Evolutionary conservation across 768 basidiomycete species (phyloP).

Genomic region (Boletus tomentosulus): DNA sequence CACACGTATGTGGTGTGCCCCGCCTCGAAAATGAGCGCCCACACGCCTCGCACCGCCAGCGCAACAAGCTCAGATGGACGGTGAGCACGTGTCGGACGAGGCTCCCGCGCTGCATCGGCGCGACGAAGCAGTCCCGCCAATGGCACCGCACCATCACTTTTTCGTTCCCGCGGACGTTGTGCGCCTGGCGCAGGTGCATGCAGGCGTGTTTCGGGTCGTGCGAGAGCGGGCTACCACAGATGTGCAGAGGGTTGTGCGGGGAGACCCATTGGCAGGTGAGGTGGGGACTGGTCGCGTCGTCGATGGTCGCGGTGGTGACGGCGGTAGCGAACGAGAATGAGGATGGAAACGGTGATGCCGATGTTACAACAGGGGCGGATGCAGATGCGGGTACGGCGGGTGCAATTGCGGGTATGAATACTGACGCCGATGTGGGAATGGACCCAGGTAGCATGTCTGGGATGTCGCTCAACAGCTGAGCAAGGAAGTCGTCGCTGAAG

Average conservation of each 20-base stretch:
- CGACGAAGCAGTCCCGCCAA: conserved; percentile 11
- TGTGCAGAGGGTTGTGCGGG: background rate
- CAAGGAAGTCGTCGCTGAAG: conserved; percentile 12
- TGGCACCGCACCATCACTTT: conserved; percentile 6
- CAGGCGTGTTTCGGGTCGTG: conserved; percentile 1
- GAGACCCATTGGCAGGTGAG: conserved; percentile 12
- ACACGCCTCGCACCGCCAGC: conserved; percentile 14
- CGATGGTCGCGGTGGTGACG: background rate
- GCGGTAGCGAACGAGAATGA: background rate
- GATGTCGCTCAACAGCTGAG: conserved; percentile 7
- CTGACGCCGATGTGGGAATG: background rate
- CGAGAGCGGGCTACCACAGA: conserved; percentile 7
- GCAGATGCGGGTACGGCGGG: background rate
- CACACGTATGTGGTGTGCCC: conserved; percentile 12
- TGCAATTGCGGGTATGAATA: background rate
- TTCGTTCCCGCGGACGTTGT: conserved; percentile 17
- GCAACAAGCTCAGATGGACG: conserved; percentile 12
- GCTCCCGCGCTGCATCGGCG: conserved; percentile 20
- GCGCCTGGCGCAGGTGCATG: conserved; percentile 10
- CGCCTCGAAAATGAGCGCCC: conserved; percentile 14
- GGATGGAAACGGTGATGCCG: background rate
- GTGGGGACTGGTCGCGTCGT: background rate
- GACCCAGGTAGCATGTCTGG: background rate
- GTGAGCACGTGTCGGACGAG: conserved; percentile 17
- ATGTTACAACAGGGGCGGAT: background rate